Evolutionary conservation across 2,329 filamentous ascomycete genomes (phyloP).

Genomic region (Fusarium sarcochroum): DNA sequence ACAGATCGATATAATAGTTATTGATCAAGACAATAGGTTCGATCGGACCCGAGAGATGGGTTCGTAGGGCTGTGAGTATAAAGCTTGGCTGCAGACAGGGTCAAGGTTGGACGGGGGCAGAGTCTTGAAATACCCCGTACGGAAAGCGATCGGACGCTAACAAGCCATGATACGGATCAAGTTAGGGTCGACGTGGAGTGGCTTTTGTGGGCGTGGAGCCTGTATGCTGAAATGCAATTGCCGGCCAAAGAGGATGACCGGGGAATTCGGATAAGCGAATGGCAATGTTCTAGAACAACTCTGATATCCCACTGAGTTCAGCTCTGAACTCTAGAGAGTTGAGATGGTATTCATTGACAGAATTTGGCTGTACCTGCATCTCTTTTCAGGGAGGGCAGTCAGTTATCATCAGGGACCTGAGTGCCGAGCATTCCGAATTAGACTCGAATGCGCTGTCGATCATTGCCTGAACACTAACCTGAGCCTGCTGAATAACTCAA

Average conservation of each 20-base stretch:
- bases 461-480: not conserved
- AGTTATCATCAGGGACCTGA: not conserved
- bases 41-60: slow-evolving; percentile 1
- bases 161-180: slow-evolving; percentile 8
- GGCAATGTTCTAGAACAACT: slow-evolving; percentile 5
- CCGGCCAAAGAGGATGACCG: not conserved
- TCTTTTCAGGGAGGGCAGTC: not conserved
- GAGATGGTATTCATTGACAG: not conserved
- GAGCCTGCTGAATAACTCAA: too few relatives aligned
- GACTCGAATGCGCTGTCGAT: not conserved
- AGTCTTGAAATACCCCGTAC: slow-evolving; percentile 34
- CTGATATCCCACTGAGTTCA: not conserved
- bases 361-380: not conserved
- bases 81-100: slow-evolving; percentile 7
- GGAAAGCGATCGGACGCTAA: slow-evolving; percentile 15
- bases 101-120: slow-evolving; percentile 14
- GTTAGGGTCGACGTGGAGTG: slow-evolving; percentile 5
- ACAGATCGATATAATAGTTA: not conserved
- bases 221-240: not conserved
- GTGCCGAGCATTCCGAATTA: not conserved
- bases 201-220: not conserved
- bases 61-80: slow-evolving; percentile 12
- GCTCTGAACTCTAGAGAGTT: not conserved
- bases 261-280: not conserved
- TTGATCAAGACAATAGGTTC: not conserved